Evolutionary conservation across 2,329 filamentous ascomycete genomes (phyloP).

Genomic region (Talaromyces sp.): DNA sequence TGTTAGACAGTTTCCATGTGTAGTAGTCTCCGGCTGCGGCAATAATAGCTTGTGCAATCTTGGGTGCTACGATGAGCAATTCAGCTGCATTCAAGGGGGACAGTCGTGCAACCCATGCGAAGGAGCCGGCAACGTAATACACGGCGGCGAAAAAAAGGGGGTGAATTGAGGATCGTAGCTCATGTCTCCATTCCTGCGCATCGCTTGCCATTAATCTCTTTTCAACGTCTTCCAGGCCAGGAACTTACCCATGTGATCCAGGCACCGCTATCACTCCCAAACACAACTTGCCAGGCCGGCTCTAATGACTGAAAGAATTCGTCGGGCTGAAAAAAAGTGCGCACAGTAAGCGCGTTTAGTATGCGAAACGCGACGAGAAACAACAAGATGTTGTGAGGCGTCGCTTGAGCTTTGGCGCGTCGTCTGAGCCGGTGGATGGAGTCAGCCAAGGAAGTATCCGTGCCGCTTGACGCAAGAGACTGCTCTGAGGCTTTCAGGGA

Average conservation of each 20-base stretch:
- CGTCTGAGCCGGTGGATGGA: slow-evolving; percentile 13
- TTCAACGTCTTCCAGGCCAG: background rate
- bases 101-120: slow-evolving; percentile 43
- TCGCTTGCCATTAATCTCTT: background rate
- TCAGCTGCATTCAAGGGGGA: slow-evolving; percentile 59
- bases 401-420: slow-evolving; percentile 11
- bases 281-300: slow-evolving; percentile 86
- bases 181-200: slow-evolving; percentile 84
- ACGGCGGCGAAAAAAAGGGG: slow-evolving; percentile 77
- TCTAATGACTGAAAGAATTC: slow-evolving; percentile 96
- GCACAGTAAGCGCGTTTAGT: slow-evolving; percentile 71
- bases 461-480: slow-evolving; percentile 19
- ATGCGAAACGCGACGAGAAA: slow-evolving; percentile 66
- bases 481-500: slow-evolving; percentile 20
- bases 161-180: slow-evolving; percentile 85
- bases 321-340: slow-evolving; percentile 96
- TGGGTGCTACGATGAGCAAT: slow-evolving; percentile 69
- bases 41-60: slow-evolving; percentile 70
- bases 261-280: slow-evolving; percentile 71
- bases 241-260: slow-evolving; percentile 90
- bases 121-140: slow-evolving; percentile 62
- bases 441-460: background rate
- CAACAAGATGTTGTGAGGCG: slow-evolving; percentile 31
- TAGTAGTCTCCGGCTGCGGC: slow-evolving; percentile 80
- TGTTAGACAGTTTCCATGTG: slow-evolving; percentile 76